Evolutionary conservation across 352 stramenopile genomes (phyloP), one percentile per base, ranked within the genome.

Genomic region (Aphanomyces euteiches): DNA sequence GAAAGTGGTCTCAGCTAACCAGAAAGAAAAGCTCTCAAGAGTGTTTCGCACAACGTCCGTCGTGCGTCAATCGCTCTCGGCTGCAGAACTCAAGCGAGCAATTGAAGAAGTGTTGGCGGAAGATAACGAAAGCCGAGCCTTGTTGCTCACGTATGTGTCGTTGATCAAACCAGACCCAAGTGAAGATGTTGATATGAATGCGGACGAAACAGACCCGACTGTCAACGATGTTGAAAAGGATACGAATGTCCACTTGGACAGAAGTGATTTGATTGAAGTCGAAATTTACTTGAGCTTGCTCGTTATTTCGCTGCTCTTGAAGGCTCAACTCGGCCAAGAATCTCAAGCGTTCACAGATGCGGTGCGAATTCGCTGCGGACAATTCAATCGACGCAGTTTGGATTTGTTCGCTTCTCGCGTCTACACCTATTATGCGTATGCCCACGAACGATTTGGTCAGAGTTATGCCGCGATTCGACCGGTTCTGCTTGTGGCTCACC

Each of bases 271-370:
- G 34, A 84, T 94, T 69, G 89, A 96, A 72, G 85, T 96, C 66
- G 87, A 94, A 41, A 82, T 95, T 10, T 95, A 94, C 66, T 73
- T 96, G 21, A 90, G 85, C 66, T 61, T 92, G 48, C 91, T 89
- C 73, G 79, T 90, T 38, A 73, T 95, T 7, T 81, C 84, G 19
- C 82, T 80, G 21, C 68, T 95, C 50, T 70, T 92, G 61, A 92
- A 93, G 70, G 83, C 86, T 70, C 82, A 88, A 50, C 70, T 92
- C 19, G 72, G 72, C 13, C 68, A 78, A 3, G 82, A 89, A 15
- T 84, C 87, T 5, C 75, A 90, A 17, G 75, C 82, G 15, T 78
- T 79, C 17, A 79, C 81, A 19, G 73, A 89, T 63, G 74, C 78
- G 45, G 80, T 82, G 47, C 78, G 90, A 10, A 72, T 71, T 56